A percentile compares a stretch with the other conserved stretches of the same genome.
phyloP scores from a whole-genome alignment of 345 rosid species.

The Mallotus nudiflorus region DNA sequence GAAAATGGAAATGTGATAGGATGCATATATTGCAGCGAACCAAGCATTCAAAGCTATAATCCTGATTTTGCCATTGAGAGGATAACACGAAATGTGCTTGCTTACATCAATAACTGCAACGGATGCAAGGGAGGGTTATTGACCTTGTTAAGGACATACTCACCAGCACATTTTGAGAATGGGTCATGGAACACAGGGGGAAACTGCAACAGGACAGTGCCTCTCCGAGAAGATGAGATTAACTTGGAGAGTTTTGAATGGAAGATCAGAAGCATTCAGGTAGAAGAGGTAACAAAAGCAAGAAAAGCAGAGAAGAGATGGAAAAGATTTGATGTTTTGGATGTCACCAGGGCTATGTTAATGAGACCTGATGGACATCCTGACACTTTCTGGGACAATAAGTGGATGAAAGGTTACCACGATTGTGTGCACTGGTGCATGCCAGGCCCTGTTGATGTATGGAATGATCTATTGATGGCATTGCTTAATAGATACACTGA shows the following conservation, averaged over 20 bases:
- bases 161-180: constrained; percentile 85
- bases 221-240: constrained; percentile 32
- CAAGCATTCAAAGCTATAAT: constrained; percentile 39
- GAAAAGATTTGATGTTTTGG: constrained; percentile 52
- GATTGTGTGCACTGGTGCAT: constrained; percentile 93
- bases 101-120: constrained; percentile 40
- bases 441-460: constrained; percentile 77
- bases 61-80: constrained; percentile 44
- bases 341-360: constrained; percentile 65
- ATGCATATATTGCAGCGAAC: constrained; percentile 63
- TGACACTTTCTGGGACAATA: constrained; percentile 58
- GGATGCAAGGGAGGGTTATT: constrained; percentile 32
- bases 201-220: constrained; percentile 55
- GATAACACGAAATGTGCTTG: constrained; percentile 33
- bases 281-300: constrained; percentile 43
- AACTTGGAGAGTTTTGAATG: constrained; percentile 33
- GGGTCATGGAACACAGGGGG: constrained; percentile 85
- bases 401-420: constrained; percentile 75
- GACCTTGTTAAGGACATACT: constrained; percentile 69
- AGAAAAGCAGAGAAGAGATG: constrained; percentile 27
- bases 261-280: constrained; percentile 53
- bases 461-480: constrained; percentile 73
- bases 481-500: constrained; percentile 25
- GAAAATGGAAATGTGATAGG: constrained; percentile 39
- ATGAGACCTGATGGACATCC: constrained; percentile 94